Evolutionary conservation across 768 basidiomycete genomes (phyloP), one percentile per base, ranked within the genome.

Genomic region (Suillus cothurnatus): DNA sequence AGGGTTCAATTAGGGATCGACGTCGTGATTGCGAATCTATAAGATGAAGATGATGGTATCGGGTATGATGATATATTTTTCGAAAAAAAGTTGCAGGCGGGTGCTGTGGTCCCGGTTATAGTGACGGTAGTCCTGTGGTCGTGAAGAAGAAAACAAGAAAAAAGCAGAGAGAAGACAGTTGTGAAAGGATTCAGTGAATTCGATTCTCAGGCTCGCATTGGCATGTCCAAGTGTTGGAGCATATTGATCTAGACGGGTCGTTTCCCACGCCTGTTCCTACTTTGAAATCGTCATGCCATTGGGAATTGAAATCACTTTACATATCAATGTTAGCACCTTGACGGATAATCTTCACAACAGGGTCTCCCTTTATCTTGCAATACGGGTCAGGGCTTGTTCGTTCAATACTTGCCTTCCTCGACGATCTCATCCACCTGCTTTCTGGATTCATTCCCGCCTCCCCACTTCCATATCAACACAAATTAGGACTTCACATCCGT

Each of bases 1-100:
- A 63, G 32, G 58, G 57, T 32, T 32, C 28, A 57, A 60, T 64
- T 59, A 45, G 59, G 63, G 63, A 41, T 63, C 64, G 49, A 34
- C 61, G 61, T 49, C 41, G 62, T 62, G 34, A 65, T 39, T n/a
- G 65, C 6, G 50, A 64, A 52, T 64, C 61, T 72, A 71, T 68
- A 62, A 55, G 67, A 61, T 45, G 66, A 52, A 56, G 68, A 60
- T 68, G 72, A 47, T 69, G 75, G 69, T 76, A 75, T 76, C 73
- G 69, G 74, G 71, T 77, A 74, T 45, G 65, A 61, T 45, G 66
- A 61, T 34, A 38, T 39, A 49, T 39, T 58, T 58, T 58, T 17
- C 19, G 5, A 9, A 28, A 39, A n/a, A 12, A 39, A 26, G 17
- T 21, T 61, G 62, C 38, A 61, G 47, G 55, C 26, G 52, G 57